phyloP scores from a whole-genome alignment of 495 filamentous ascomycete species.

The Astrothelium subdiscretum region DNA sequence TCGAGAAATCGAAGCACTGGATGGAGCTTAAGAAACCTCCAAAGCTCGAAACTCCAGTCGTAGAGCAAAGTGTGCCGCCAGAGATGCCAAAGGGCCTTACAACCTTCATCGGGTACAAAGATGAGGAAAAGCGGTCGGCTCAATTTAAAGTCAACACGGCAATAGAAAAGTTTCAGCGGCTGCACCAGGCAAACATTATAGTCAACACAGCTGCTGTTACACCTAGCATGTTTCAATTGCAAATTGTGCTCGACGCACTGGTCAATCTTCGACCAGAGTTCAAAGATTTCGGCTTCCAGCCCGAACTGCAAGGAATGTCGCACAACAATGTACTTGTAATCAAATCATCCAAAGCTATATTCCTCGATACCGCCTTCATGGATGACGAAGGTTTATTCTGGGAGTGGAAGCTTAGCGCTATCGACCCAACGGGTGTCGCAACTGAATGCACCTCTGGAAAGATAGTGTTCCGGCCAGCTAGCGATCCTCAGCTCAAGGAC shows the following conservation, averaged over 20 bases:
- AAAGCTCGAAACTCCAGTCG: neutral
- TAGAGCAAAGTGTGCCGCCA: neutral
- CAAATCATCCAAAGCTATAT: neutral
- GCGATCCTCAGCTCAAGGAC: neutral
- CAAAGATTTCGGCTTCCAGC: neutral
- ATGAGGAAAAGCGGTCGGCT: neutral
- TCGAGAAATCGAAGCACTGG: conserved; percentile 31
- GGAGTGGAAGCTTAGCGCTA: neutral
- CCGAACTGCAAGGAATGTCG: neutral
- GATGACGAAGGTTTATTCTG: neutral
- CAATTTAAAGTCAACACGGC: neutral
- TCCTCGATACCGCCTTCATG: neutral
- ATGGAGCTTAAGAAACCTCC: conserved; percentile 10
- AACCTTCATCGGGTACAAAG: neutral
- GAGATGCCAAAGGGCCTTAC: neutral
- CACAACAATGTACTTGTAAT: neutral
- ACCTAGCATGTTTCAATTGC: neutral
- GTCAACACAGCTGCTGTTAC: neutral
- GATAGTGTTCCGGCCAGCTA: neutral
- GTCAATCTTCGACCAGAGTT: neutral
- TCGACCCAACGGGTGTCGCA: neutral
- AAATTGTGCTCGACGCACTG: neutral
- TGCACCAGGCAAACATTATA: neutral
- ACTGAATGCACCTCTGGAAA: neutral
- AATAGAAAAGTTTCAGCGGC: neutral